Conservation (phyloP, 108 stramenopile species). For the Cyclotella sp. region DNA sequence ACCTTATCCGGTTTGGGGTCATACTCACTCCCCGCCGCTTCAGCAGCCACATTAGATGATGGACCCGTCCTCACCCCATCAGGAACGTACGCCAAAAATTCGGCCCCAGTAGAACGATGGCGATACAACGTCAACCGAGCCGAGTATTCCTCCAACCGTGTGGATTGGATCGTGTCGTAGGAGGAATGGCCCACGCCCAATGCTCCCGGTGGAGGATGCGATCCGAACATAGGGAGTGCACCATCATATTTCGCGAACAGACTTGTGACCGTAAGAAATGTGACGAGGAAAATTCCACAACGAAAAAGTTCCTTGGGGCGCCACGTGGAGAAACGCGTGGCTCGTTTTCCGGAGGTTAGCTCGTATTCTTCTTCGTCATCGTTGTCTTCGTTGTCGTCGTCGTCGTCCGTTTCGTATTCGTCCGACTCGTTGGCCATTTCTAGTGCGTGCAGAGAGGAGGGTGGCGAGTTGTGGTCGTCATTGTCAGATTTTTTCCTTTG, state of each 20-base stretch:
- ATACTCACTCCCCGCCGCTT: conserved; percentile 18
- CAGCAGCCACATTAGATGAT: neutral
- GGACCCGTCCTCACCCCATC: conserved; percentile 31
- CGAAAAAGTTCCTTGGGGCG: conserved; percentile 32
- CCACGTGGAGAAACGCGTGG: conserved; percentile 13
- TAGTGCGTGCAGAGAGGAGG: neutral
- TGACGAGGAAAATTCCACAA: conserved; percentile 10
- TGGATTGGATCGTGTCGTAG: conserved; percentile 34
- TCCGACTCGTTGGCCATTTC: conserved; percentile 9
- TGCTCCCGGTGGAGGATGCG: conserved; percentile 28
- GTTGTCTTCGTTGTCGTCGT: neutral
- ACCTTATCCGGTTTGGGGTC: conserved; percentile 86
- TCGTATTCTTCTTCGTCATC: conserved; percentile 32
- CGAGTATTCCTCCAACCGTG: conserved; percentile 26
- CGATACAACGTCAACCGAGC: conserved; percentile 59
- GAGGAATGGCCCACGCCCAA: conserved; percentile 31
- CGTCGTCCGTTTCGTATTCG: conserved; percentile 9
- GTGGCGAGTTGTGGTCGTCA: neutral
- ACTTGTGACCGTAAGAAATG: neutral
- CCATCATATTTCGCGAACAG: neutral
- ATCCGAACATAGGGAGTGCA: neutral
- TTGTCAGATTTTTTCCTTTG: neutral
- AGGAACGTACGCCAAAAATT: conserved; percentile 78
- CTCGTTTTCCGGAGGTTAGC: conserved; percentile 15
- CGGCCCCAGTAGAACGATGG: conserved; percentile 77